Conservation (phyloP, 441 rosid species). For the Populus tomentosa region DNA sequence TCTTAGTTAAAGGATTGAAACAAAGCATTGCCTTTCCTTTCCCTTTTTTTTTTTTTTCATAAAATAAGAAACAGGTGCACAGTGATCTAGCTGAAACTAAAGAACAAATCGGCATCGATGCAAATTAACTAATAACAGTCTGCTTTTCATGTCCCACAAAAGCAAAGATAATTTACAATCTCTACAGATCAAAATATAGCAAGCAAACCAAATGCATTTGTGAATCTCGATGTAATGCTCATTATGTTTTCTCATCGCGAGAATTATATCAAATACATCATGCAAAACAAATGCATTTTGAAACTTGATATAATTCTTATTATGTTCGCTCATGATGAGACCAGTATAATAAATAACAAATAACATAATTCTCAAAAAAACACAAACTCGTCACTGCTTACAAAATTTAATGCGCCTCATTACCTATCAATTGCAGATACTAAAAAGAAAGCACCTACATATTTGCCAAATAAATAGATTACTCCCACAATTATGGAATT, state of each 20-base stretch:
- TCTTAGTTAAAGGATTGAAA: not conserved
- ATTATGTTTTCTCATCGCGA: not conserved
- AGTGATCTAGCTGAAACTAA: not conserved
- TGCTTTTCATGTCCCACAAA: not conserved
- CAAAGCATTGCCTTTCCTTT: not conserved
- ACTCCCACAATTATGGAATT: not conserved
- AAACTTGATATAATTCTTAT: not conserved
- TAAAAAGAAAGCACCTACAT: not conserved
- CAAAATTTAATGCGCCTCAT: not conserved
- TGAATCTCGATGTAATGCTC: not conserved
- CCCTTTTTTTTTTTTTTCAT: not conserved
- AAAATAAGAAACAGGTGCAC: not conserved
- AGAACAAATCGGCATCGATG: not conserved
- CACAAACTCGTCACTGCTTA: not conserved
- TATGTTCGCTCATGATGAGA: not conserved
- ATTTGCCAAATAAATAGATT: not conserved
- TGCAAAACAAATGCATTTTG: not conserved
- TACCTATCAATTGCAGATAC: not conserved
- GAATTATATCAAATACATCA: not conserved
- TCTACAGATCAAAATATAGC: not conserved
- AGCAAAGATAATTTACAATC: not conserved
- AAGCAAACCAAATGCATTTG: not conserved
- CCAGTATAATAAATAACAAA: not conserved
- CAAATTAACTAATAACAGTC: not conserved
- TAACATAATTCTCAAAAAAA: not conserved